phyloP scores from a whole-genome alignment of 306 rosid species.

The Erythrophleum fordii region DNA sequence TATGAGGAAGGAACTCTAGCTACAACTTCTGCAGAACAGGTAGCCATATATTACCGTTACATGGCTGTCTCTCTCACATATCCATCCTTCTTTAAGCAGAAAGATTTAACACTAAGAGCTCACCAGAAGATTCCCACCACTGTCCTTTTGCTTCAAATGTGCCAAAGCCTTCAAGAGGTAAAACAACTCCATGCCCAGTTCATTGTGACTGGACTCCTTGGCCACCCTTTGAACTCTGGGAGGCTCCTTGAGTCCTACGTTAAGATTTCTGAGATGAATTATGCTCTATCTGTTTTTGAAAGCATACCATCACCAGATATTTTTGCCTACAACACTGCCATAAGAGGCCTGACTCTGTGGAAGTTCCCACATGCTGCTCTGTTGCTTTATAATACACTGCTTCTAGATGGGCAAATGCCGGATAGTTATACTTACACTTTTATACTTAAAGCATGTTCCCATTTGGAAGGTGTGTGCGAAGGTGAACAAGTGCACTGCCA shows the following conservation, averaged over 20 bases:
- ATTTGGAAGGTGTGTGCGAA: slow-evolving; percentile 44
- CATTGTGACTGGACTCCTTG: slow-evolving; percentile 47
- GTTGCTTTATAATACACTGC: slow-evolving; percentile 37
- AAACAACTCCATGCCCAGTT: slow-evolving; percentile 53
- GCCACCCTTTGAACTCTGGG: slow-evolving; percentile 42
- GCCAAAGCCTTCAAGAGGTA: slow-evolving; percentile 41
- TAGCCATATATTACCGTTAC: not conserved
- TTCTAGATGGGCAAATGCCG: slow-evolving; percentile 41
- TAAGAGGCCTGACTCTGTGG: slow-evolving; percentile 44
- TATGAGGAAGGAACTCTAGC: not conserved
- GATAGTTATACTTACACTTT: slow-evolving; percentile 55
- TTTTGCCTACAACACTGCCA: slow-evolving; percentile 52
- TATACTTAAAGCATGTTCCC: slow-evolving; percentile 58
- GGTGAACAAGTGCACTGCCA: slow-evolving; percentile 57
- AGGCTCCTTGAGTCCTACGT: slow-evolving; percentile 57
- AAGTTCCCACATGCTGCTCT: slow-evolving; percentile 39
- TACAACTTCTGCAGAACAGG: not conserved
- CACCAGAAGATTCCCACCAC: slow-evolving; percentile 37
- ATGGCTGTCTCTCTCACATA: slow-evolving; percentile 32
- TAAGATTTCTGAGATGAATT: slow-evolving; percentile 25
- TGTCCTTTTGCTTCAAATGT: slow-evolving; percentile 49
- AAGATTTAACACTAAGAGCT: not conserved
- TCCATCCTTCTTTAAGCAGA: slow-evolving; percentile 14
- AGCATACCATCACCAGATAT: slow-evolving; percentile 46
- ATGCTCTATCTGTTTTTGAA: slow-evolving; percentile 43